Evolutionary conservation across 305 asterid species (phyloP), one percentile per base, ranked within the genome.

Genomic region (Galium porrigens): DNA sequence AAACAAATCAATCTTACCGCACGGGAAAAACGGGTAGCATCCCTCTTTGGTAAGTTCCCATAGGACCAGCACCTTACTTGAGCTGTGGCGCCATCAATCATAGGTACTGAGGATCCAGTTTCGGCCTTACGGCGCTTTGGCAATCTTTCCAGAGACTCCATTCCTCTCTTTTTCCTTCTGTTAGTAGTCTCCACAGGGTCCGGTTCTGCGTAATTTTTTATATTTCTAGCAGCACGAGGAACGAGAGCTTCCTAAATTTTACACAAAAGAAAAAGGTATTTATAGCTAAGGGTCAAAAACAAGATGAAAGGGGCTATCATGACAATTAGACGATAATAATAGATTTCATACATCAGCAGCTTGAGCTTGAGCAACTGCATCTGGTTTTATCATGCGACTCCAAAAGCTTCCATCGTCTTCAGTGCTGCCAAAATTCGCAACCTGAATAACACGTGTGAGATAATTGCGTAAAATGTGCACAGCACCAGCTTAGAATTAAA

Each of bases 351-450:
- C 99, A 44, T 90, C 97, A 70, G 96, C 91, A 70, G 96, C 91
- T 52, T 88, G 94, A 14, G 81, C 68, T 52, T 88, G 94, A 14
- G 81, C 68, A 82, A 85, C 71, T 68, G 88, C 94, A 48, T 94
- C 96, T 6, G 99, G 97, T 74, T 94, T 90, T 81, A 94, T 94
- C 99, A 89, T 88, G 76, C 99, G 90, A 78, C 97, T 90, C 99
- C 99, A 94, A 69, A 94, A 94, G 67, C 91, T 82, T 60, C 97
- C 95, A 75, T 90, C 99, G 72, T 94, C 96, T 82, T 94, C 99
- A 77, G 95, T 83, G 77, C 88, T 80, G 70, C 90, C 79, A 80
- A 94, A 94, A 77, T 90, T 90, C 57, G 99, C 99, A 66, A 94
- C 99, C 99, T 94, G 81, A 70, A 79, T 54, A 61, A 44, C 33